Conservation (phyloP, 1,139 yeast genomes). For the Suhomyces bokatorum region DNA sequence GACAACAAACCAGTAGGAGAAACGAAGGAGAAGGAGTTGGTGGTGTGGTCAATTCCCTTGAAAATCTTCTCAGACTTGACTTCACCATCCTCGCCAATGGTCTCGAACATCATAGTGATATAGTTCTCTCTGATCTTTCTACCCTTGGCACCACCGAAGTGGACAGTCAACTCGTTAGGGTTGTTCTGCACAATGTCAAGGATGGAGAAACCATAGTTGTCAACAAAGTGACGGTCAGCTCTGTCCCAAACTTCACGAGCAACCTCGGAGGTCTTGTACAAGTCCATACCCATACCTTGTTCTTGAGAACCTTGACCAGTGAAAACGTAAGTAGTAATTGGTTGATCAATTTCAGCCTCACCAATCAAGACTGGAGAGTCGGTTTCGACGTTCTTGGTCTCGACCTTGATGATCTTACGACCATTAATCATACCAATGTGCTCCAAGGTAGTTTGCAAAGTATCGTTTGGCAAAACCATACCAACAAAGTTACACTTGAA, state of each 20-base stretch:
- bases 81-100: conserved; percentile 81
- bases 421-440: conserved; percentile 99
- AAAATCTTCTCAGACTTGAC: conserved; percentile 91
- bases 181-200: conserved; percentile 92
- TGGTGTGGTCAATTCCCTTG: conserved; percentile 80
- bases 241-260: conserved; percentile 97
- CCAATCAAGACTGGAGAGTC: conserved; percentile 78
- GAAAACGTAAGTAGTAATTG: conserved; percentile 92
- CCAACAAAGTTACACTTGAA: conserved; percentile 90
- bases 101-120: conserved; percentile 96
- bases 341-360: conserved; percentile 98
- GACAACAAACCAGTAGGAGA: conserved; percentile 95
- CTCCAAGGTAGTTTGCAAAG: conserved; percentile 82
- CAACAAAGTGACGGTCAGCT: conserved; percentile 90
- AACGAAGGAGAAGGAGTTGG: conserved; percentile 83
- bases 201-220: conserved; percentile 95
- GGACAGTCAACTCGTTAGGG: conserved; percentile 92
- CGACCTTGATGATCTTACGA: conserved; percentile 93
- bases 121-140: conserved; percentile 92
- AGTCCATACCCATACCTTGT: conserved; percentile 99
- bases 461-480: conserved; percentile 97
- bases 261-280: conserved; percentile 85
- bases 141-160: conserved; percentile 98
- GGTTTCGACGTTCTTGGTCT: conserved; percentile 80
- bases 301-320: conserved; percentile 99